Percentiles rank a stretch among this genome's conserved stretches.
Conservation (phyloP, 2,329 filamentous ascomycete species). For the Gyromitra esculenta region DNA sequence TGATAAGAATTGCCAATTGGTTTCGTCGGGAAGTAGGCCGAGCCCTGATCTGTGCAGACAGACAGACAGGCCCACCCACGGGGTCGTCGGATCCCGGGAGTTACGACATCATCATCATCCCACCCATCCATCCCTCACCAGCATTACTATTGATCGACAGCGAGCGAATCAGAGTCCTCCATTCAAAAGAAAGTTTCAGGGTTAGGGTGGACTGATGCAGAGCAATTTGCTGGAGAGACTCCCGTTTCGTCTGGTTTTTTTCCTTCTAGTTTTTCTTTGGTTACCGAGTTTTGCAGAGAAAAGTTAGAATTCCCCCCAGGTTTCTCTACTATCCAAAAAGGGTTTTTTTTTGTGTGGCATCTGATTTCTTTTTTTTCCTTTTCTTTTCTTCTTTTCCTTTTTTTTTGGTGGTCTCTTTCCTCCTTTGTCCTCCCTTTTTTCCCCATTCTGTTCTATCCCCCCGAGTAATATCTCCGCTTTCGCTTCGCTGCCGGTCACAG, state of each 20-base stretch:
- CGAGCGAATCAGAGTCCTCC: slow-evolving; percentile 14
- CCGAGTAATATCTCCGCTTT: background rate
- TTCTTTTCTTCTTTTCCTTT: background rate
- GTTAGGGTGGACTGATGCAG: slow-evolving; percentile 4
- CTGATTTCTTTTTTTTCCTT: background rate
- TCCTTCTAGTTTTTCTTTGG: background rate
- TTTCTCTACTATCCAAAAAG: background rate
- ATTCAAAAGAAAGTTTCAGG: slow-evolving; percentile 16
- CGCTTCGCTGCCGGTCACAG: slow-evolving; percentile 9
- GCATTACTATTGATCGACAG: background rate
- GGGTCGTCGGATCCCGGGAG: slow-evolving; percentile 14
- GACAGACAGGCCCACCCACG: background rate
- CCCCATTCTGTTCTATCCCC: background rate
- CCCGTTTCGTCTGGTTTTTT: background rate
- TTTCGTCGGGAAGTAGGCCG: background rate
- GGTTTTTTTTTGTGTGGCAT: background rate
- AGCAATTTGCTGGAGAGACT: background rate
- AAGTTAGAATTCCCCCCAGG: background rate
- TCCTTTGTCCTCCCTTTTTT: slow-evolving; percentile 4
- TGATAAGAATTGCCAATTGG: slow-evolving; percentile 5
- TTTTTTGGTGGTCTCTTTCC: background rate
- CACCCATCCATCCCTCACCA: no score
- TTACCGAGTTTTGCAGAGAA: background rate
- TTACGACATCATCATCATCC: slow-evolving; percentile 14
- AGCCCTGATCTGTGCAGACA: slow-evolving; percentile 1